Percentiles rank a stretch among this genome's conserved stretches.
phyloP scores from a whole-genome alignment of 78 protist species.

The Ministeria vibrans region DNA sequence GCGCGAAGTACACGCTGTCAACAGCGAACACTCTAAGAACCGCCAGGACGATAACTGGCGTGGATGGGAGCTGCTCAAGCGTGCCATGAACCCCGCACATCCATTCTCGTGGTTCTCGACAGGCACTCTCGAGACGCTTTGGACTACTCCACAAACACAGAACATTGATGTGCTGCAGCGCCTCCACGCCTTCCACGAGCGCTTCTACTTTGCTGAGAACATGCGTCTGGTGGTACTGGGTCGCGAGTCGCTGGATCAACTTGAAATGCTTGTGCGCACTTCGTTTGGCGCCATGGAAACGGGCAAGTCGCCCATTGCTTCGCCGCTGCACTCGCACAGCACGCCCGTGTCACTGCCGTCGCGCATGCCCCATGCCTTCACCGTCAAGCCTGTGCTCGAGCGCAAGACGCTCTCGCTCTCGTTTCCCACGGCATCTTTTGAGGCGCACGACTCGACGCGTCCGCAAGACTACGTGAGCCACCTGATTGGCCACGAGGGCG shows the following conservation, averaged over 20 bases:
- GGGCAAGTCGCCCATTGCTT: too few relatives aligned
- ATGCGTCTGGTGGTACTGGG: slow-evolving; percentile 35
- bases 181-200: slow-evolving; percentile 46
- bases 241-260: slow-evolving; percentile 9
- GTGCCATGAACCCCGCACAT: slow-evolving; percentile 38
- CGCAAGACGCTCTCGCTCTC: too few relatives aligned
- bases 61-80: slow-evolving; percentile 28
- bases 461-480: slow-evolving; percentile 21
- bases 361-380: too few relatives aligned
- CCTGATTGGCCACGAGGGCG: slow-evolving; percentile 31
- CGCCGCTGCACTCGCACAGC: too few relatives aligned
- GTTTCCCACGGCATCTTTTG: too few relatives aligned
- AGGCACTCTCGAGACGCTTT: slow-evolving; percentile 57
- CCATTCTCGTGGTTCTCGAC: slow-evolving; percentile 54
- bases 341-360: too few relatives aligned
- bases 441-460: too few relatives aligned
- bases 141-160: slow-evolving; percentile 11
- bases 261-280: not conserved
- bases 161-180: slow-evolving; percentile 45
- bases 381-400: too few relatives aligned
- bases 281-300: not conserved
- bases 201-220: slow-evolving; percentile 39
- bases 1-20: slow-evolving; percentile 60
- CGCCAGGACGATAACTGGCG: slow-evolving; percentile 45
- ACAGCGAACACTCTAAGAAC: slow-evolving; percentile 38